These are phyloP conservation scores for Epithele typhae DNA, from an alignment of 768 basidiomycete species.

Conservation along the genomic window DNA sequence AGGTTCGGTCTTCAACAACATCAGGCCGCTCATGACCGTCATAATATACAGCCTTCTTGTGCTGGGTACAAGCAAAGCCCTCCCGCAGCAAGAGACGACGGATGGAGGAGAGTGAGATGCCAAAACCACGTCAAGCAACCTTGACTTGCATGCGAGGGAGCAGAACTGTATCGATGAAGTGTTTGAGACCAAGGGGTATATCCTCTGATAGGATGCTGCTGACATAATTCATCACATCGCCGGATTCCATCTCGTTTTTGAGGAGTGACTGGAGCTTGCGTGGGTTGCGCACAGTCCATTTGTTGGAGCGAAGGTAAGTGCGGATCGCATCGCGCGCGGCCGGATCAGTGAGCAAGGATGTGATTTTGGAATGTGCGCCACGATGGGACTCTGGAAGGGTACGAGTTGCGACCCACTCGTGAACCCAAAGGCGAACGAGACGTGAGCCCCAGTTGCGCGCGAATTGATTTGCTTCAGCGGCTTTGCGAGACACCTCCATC, in stretches of 20 bases:
- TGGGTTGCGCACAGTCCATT: constrained; percentile 17
- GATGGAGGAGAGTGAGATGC: constrained; percentile 30
- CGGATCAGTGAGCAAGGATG: constrained; percentile 15
- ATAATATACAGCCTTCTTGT: constrained; percentile 15
- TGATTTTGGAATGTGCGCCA: constrained; percentile 14
- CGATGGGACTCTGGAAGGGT: constrained; percentile 13
- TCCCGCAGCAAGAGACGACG: constrained; percentile 25
- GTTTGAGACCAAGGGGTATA: constrained; percentile 17
- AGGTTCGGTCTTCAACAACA: constrained; percentile 15
- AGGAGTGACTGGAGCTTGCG: constrained; percentile 8
- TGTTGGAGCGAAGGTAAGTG: constrained; percentile 15
- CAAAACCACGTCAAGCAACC: constrained; percentile 17
- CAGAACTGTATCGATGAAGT: constrained; percentile 11
- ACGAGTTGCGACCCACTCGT: constrained; percentile 7
- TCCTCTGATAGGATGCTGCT: constrained; percentile 4
- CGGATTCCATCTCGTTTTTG: constrained; percentile 11
- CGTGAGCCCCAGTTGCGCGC: constrained; percentile 11
- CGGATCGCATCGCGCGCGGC: constrained; percentile 8
- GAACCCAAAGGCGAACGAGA: constrained; percentile 12
- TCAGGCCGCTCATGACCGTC: constrained; percentile 22
- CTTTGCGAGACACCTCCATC: not conserved
- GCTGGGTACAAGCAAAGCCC: constrained; percentile 6
- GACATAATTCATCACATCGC: constrained; percentile 7
- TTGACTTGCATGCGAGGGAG: constrained; percentile 13
- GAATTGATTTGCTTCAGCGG: not conserved